These are phyloP conservation scores for Podospora tetraspora DNA, from an alignment of 495 filamentous ascomycete species.

Conservation along the genomic window DNA sequence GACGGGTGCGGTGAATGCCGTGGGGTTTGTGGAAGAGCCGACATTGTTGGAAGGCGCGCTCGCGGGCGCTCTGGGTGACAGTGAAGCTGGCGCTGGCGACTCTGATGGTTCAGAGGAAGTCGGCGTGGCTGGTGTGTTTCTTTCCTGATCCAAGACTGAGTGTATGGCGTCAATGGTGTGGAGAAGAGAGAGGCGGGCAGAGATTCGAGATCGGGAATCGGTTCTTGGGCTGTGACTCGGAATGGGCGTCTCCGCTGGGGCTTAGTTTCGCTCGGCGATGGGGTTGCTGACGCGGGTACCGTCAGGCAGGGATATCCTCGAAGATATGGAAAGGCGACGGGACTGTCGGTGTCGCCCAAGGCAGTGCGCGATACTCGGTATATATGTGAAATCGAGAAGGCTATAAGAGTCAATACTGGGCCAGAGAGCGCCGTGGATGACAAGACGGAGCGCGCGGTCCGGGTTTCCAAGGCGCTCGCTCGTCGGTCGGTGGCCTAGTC, in stretches of 20 bases:
- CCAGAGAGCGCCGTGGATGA: neutral
- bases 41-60: conserved; percentile 17
- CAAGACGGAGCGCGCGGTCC: neutral
- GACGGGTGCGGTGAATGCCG: conserved; percentile 64
- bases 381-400: conserved; percentile 9
- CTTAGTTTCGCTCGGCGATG: conserved; percentile 9
- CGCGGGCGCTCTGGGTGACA: neutral
- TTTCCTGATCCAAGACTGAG: neutral
- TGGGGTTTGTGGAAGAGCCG: conserved; percentile 56
- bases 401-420: conserved; percentile 8
- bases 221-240: neutral
- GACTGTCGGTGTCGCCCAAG: neutral
- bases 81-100: neutral
- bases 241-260: neutral
- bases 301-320: conserved; percentile 17
- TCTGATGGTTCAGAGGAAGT: neutral
- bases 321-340: neutral
- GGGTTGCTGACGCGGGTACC: conserved; percentile 16
- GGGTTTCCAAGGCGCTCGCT: neutral
- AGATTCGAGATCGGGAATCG: neutral
- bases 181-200: neutral
- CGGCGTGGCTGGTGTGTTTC: neutral
- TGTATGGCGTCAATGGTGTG: neutral
- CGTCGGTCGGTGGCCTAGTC: neutral
- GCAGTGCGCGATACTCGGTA: neutral